These are phyloP conservation scores for Aureobasidium melanogenum DNA, from an alignment of 2,329 filamentous ascomycete species.

Conservation along the genomic window DNA sequence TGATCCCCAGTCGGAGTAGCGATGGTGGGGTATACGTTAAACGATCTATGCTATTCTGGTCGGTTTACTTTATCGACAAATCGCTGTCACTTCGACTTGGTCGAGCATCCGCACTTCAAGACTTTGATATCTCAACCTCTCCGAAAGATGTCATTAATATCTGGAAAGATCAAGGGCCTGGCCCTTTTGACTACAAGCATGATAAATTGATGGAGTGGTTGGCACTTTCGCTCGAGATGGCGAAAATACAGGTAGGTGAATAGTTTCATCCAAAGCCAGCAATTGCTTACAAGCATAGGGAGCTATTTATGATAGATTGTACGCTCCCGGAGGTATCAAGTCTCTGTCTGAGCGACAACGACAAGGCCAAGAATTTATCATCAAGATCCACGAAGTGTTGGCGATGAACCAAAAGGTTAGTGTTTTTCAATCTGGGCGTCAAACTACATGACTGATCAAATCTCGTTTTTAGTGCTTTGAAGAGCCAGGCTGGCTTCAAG, in stretches of 20 bases:
- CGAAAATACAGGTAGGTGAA: not conserved
- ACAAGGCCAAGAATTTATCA: not conserved
- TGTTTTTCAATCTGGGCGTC: not conserved
- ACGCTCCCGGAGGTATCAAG: conserved; percentile 15
- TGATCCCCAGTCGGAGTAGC: conserved; percentile 13
- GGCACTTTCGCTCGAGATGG: not conserved
- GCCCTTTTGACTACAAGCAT: not conserved
- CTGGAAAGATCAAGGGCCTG: not conserved
- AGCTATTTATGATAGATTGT: conserved; percentile 12
- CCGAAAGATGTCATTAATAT: not conserved
- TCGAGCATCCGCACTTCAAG: conserved; percentile 7
- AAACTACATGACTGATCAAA: not conserved
- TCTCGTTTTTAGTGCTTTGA: not conserved
- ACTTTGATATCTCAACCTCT: conserved; percentile 9
- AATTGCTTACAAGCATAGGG: not conserved
- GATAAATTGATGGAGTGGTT: not conserved
- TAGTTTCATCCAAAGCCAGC: not conserved
- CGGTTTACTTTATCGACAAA: conserved; percentile 49
- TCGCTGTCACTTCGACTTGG: conserved; percentile 66
- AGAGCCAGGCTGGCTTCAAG: not conserved
- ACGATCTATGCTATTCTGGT: conserved; percentile 47
- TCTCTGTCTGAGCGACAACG: not conserved
- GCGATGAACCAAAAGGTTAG: not conserved
- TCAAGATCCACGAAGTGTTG: not conserved
- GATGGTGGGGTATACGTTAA: conserved; percentile 15